phyloP scores from a whole-genome alignment of 2,329 filamentous ascomycete genomes.

The Tolypocladium endophyticum region DNA sequence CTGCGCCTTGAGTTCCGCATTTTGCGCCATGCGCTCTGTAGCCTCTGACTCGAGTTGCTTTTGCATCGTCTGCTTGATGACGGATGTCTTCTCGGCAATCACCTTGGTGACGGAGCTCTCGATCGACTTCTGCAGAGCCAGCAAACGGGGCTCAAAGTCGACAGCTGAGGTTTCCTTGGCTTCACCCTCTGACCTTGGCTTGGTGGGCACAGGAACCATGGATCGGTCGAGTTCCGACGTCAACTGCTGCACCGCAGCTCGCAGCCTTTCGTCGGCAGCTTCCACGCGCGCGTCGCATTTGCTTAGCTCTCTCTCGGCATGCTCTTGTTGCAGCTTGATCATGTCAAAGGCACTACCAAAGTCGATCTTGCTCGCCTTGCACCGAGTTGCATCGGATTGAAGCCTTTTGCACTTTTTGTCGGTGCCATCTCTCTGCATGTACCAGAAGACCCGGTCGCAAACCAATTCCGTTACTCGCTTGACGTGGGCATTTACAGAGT shows the following conservation, averaged over 20 bases:
- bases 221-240: background rate
- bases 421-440: conserved; percentile 7
- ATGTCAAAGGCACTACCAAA: conserved; percentile 10
- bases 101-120: background rate
- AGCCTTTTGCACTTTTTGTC: conserved; percentile 8
- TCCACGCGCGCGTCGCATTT: conserved; percentile 4
- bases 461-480: conserved; percentile 10
- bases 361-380: conserved; percentile 9
- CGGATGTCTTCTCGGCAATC: background rate
- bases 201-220: background rate
- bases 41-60: conserved; percentile 1
- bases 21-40: conserved; percentile 1
- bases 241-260: background rate
- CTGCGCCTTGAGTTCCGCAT: conserved; percentile 2
- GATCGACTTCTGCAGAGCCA: background rate
- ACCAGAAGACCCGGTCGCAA: conserved; percentile 11
- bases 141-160: background rate
- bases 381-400: conserved; percentile 7
- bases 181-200: background rate
- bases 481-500: conserved; percentile 1
- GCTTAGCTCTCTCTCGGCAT: conserved; percentile 2
- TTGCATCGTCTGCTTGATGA: background rate
- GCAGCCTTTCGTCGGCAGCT: conserved; percentile 4
- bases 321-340: conserved; percentile 7
- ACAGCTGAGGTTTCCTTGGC: background rate